Evolutionary conservation across 2,329 filamentous ascomycete genomes (phyloP), one percentile per base, ranked within the genome.

Genomic region (Hypoxylon rubiginosum): DNA sequence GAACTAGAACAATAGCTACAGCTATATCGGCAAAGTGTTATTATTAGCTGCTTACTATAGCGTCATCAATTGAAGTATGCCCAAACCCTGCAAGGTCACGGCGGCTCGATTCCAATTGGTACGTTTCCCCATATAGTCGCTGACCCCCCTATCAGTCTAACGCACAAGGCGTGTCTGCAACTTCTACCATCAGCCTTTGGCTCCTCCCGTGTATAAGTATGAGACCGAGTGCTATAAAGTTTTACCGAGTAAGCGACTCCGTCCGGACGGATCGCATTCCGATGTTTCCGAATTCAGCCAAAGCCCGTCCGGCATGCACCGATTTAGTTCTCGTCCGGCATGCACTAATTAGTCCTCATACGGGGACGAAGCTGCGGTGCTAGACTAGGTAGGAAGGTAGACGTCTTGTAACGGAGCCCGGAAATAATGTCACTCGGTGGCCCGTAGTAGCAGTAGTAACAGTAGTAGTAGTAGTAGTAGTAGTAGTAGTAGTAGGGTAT

Each of bases 201-300:
- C 21, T 21, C 10, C 11, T 10, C 10, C 39, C 36, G 36, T 43
- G 17, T 43, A 21, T 43, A n/a, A 11, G n/a, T 6, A 4, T 21
- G 17, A 43, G 39, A 43, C 39, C 39, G 39, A 21, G 39, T 43
- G 39, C 6, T 43, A 43, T 43, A 21, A 21, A 19, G n/a, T 43
- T 43, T 43, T 17, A 43, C 39, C 39, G 39, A 43, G 39, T 43
- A 41, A 48, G 50, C 36, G 55, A 67, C 39, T 58, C 43, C 34
- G 39, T 39, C 61, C 54, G 19, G 58, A 55, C 49, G 57, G 64
- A 46, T 30, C 24, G 21, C 21, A 48, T 64, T 62, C 66, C 66
- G 66, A 52, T 41, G 54, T 48, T 68, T 61, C 66, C 66, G 66
- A 55, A 53, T 60, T 62, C 28, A 58, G 57, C 50, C 51, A 59